A percentile compares a stretch with the other conserved stretches of the same genome.
Conservation (phyloP, 2,329 filamentous ascomycete species). For the Sordariomycetes sp. region DNA sequence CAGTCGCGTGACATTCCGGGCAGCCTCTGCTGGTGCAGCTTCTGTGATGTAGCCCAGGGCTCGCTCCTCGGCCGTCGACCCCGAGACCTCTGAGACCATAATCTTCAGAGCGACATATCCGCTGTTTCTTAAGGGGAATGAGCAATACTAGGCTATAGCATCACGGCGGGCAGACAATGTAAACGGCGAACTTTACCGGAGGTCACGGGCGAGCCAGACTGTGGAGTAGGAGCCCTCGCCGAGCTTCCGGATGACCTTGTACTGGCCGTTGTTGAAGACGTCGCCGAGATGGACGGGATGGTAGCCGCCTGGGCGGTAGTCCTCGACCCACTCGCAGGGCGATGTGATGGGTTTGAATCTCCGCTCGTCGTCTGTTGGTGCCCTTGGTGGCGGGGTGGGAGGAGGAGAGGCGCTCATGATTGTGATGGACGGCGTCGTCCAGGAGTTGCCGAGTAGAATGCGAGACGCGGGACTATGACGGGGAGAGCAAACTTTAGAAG, state of each 20-base stretch:
- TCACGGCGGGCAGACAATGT: background rate
- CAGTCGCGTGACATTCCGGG: conserved; percentile 18
- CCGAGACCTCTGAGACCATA: conserved; percentile 9
- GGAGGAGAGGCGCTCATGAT: conserved; percentile 13
- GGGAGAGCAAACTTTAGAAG: background rate
- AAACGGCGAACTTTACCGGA: conserved; percentile 9
- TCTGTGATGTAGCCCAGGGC: conserved; percentile 11
- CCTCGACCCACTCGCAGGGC: conserved; percentile 18
- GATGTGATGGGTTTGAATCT: conserved; percentile 15
- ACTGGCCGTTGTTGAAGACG: conserved; percentile 24
- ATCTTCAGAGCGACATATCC: conserved; percentile 17
- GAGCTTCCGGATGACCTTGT: conserved; percentile 31
- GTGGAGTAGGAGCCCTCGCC: conserved; percentile 32
- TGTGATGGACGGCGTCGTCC: conserved; percentile 5
- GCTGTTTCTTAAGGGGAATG: conserved; percentile 8
- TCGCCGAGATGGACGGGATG: conserved; percentile 31
- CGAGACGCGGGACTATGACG: background rate
- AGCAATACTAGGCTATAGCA: background rate
- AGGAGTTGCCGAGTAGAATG: conserved; percentile 4
- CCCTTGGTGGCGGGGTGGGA: conserved; percentile 12
- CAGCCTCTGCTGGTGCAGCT: conserved; percentile 10
- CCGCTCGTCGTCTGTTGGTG: conserved; percentile 8
- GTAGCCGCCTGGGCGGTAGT: conserved; percentile 27
- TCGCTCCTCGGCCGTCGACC: conserved; percentile 9
- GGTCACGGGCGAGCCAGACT: conserved; percentile 30